Evolutionary conservation across 2,329 filamentous ascomycete genomes (phyloP), one percentile per base, ranked within the genome.

Genomic region (Camillea tinctor): DNA sequence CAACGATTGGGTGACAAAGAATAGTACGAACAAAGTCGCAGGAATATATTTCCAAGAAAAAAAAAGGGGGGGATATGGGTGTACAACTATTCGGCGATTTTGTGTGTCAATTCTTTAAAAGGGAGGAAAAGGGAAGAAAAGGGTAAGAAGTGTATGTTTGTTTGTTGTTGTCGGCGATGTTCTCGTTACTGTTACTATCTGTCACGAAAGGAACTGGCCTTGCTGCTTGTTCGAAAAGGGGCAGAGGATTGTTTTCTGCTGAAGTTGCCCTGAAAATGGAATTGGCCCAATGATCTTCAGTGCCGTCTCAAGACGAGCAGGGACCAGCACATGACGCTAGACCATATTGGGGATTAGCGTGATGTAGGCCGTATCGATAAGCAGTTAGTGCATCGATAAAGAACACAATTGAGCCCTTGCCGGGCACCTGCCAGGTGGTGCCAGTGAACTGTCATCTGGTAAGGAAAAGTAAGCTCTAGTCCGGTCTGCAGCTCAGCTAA

Each of bases 221-320:
- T 44, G 36, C 36, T 9, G 36, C 36, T 44, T 59, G 40, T 50
- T 54, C 60, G 54, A 58, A 67, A 67, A 62, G 64, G 65, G 65
- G 61, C 60, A 61, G 60, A 66, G 60, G 56, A 62, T 60, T 59
- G 58, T 61, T 63, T 59, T 59, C 58, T 21, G 55, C 60, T 60
- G 62, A 66, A 61, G 65, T 63, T 67, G 64, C 63, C 61, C 64
- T 20, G 59, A 66, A 30, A 64, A 66, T 58, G 58, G 24, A 44
- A 40, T 58, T 58, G 49, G 56, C 57, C 63, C 66, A 66, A 64
- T 66, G 59, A 64, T 64, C 60, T 62, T 58, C 30, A 60, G 48
- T 59, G 55, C 58, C 59, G 64, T 66, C 63, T 65, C 65, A 67
- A 64, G 65, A 67, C 64, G 53, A 57, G 60, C 59, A 61, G 49